Evolutionary conservation across 106 monocot species (phyloP).

Genomic region (Dioscorea dumetorum): DNA sequence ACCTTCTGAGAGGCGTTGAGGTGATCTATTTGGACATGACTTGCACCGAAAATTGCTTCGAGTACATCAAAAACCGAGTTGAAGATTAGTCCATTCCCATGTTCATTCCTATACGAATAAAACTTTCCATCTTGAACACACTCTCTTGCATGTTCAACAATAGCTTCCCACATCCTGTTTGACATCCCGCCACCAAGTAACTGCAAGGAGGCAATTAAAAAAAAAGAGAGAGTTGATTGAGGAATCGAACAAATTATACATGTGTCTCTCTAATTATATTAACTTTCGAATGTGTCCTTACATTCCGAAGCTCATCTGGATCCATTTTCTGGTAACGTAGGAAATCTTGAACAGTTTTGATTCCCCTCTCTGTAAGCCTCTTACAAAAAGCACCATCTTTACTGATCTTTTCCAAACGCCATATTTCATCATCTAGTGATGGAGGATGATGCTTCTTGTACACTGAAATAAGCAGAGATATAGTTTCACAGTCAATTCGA

Average conservation of each 20-base stretch:
- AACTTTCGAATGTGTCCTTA: slow-evolving; percentile 21
- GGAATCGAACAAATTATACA: neutral
- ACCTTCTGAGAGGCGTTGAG: slow-evolving; percentile 60
- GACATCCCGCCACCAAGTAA: slow-evolving; percentile 82
- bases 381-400: slow-evolving; percentile 91
- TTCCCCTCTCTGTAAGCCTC: slow-evolving; percentile 48
- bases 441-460: slow-evolving; percentile 97
- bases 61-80: slow-evolving; percentile 51
- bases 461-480: slow-evolving; percentile 26
- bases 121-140: slow-evolving; percentile 37
- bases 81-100: slow-evolving; percentile 44
- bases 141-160: slow-evolving; percentile 62
- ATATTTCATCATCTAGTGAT: slow-evolving; percentile 61
- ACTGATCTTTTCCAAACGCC: slow-evolving; percentile 90
- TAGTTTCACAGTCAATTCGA: too few relatives aligned
- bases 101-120: slow-evolving; percentile 36
- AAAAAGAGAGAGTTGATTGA: neutral
- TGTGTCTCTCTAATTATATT: neutral
- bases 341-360: slow-evolving; percentile 74
- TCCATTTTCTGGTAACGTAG: slow-evolving; percentile 44
- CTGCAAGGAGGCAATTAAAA: slow-evolving; percentile 22
- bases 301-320: slow-evolving; percentile 41
- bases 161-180: slow-evolving; percentile 83
- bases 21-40: slow-evolving; percentile 20
- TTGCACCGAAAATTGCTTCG: slow-evolving; percentile 38